Base-by-base conservation (phyloP, 352 stramenopile species). In the Globisporangium lucens region DNA sequence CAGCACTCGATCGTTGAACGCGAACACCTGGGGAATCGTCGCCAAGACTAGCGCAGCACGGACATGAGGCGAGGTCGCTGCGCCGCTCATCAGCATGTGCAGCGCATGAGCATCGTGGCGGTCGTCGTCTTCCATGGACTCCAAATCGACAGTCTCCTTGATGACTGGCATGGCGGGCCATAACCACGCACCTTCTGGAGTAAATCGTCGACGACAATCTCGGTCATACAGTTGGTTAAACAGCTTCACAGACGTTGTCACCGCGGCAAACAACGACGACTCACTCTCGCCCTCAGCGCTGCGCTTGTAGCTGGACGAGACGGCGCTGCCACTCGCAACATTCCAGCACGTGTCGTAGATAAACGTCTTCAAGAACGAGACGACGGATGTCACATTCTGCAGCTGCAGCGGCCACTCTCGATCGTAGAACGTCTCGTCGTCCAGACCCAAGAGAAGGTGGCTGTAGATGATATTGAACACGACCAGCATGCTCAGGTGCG, bases 211-310 rank as follows among this genome's bases (percentile, higher is more conserved):
- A 30, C 84, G 78, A 36, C 75, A 88, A 58, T 93, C 80, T 1
- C 86, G 86, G 63, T 89, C 84, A 57, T 90, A 91, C 10, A 94
- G 71, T 65, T 91, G 84, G 63, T 94, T 94, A 63, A 90, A 93
- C 12, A 94, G 72, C 69, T 89, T 89, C 10, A 93, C 74, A 0
- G 82, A 83, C 1, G 82, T 85, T 38, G 84, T 82, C 33, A 92
- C 74, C 0, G 73, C 63, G 1, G 80, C 71, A 41, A 94, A 85
- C 17, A 84, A 55, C 22, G 67, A 60, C 33, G 77, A 56, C 4
- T 83, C 73, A 10, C 53, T 64, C 30, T 79, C 57, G 4, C 68
- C 63, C n/a, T 59, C 55, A 13, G 65, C 61, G 7, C 22, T 53
- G 1, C 30, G 47, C n/a, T 61, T 47, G n/a, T 15, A 41, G 8